Conservation (phyloP, 2,329 filamentous ascomycete genomes). For the Aureobasidium sp. region DNA sequence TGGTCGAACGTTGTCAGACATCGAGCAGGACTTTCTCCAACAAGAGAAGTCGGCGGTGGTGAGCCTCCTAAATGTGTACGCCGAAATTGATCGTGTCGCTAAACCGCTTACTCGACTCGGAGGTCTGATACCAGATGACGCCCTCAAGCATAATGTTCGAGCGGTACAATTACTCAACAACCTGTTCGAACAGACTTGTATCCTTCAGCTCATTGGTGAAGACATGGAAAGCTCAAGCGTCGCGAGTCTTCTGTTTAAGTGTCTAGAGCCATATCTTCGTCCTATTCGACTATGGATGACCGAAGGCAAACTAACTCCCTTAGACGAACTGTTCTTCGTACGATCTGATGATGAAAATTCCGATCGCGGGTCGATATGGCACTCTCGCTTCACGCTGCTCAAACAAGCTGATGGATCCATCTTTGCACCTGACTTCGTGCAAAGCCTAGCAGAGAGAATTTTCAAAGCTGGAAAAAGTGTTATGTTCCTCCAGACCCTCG, state of each 20-base stretch:
- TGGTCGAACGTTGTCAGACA: constrained; percentile 47
- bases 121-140: constrained; percentile 51
- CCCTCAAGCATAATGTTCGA: constrained; percentile 31
- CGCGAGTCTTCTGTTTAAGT: constrained; percentile 65
- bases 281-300: constrained; percentile 82
- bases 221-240: constrained; percentile 53
- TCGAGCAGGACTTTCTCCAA: constrained; percentile 54
- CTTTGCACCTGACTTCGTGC: constrained; percentile 67
- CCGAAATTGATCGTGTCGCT: constrained; percentile 47
- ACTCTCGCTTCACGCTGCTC: constrained; percentile 62
- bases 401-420: constrained; percentile 50
- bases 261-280: constrained; percentile 71
- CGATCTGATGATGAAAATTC: constrained; percentile 48
- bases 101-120: constrained; percentile 53
- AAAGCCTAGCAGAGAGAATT: constrained; percentile 59
- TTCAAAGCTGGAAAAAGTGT: constrained; percentile 86
- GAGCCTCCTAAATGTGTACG: constrained; percentile 56
- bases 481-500: constrained; percentile 68
- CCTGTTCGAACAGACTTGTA: constrained; percentile 61
- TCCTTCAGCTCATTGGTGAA: constrained; percentile 62
- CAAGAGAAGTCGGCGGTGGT: constrained; percentile 48
- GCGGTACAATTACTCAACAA: constrained; percentile 71
- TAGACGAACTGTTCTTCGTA: constrained; percentile 69
- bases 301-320: constrained; percentile 54
- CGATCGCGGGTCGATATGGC: constrained; percentile 63